Base-by-base conservation (phyloP, 2,329 filamentous ascomycete species). In the Pseudogymnoascus sp. region DNA sequence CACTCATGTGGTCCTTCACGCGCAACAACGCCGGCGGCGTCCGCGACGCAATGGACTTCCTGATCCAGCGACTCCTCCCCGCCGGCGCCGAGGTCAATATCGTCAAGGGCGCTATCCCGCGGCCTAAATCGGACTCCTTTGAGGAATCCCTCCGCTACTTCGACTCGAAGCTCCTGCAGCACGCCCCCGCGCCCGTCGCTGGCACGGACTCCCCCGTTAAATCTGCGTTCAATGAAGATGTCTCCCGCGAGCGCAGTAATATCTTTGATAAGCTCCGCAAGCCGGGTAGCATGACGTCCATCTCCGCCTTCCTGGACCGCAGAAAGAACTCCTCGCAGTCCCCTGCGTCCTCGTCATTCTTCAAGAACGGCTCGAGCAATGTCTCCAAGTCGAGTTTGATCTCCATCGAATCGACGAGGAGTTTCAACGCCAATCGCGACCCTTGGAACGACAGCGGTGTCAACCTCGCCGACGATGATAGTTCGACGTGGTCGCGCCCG, bases 91-190 rank as follows among this genome's bases (percentile, higher is more conserved):
- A 97, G 69, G 83, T 87, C 8, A 89, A 83, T 62, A 87, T 91
- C 41, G 86, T 97, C 70, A 95, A 95, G 74, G 94, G 94, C 59
- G 87, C 91, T n/a, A 94, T 97, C 66, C 91, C 93, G 18, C 89
- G 94, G n/a, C 94, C 94, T 65, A 97, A 97, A 78, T 97, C 94
- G 1, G 94, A 99, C 74, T 97, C 94, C 0, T 99, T 99, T 66
- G 94, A 99, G 73, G 93, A 99, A 69, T 96, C 93, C 6, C 81
- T 97, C 59, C 93, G 92, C 62, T 97, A 92, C 77, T 99, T 99
- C 71, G 90, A 97, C 72, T 97, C 93, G 2, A 97, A 97, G 77
- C 82, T 99, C 50, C 83, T 99, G 60, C 94, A 97, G 74, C 91
- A 95, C 69, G 92, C 93, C 3, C 91, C 93, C 35, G 83, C 89